Evolutionary conservation across 345 rosid species (phyloP).

Genomic region (Lagerstroemia speciosa): DNA sequence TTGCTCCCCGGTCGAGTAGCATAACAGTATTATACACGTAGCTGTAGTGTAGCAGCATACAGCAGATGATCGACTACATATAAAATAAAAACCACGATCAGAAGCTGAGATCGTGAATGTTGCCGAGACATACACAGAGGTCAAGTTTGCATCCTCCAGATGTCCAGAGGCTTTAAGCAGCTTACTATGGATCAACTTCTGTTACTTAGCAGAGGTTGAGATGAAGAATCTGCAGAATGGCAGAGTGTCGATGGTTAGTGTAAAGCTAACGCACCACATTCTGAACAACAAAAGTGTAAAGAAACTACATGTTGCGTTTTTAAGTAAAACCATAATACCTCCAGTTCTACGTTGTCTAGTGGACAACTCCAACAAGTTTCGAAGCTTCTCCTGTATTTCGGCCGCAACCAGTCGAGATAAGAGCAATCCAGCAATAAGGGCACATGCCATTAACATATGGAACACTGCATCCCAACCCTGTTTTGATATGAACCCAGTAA

Average conservation of each 20-base stretch:
- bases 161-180: background rate
- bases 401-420: constrained; percentile 47
- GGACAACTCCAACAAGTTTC: constrained; percentile 10
- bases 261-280: background rate
- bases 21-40: background rate
- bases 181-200: background rate
- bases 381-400: constrained; percentile 36
- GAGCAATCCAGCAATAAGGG: constrained; percentile 74
- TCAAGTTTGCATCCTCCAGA: background rate
- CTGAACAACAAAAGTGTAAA: background rate
- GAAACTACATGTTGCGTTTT: background rate
- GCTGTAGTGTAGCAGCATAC: background rate
- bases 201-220: constrained; percentile 12
- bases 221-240: constrained; percentile 7
- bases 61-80: background rate
- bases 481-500: constrained; percentile 76
- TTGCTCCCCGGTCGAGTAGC: background rate
- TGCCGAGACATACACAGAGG: background rate
- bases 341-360: constrained; percentile 17
- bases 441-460: constrained; percentile 57
- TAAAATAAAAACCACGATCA: background rate
- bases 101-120: background rate
- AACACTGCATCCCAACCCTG: constrained; percentile 77
- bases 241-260: background rate
- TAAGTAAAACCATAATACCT: constrained; percentile 32